Conservation (phyloP, 2,329 filamentous ascomycete genomes). For the Aureobasidium sp. region DNA sequence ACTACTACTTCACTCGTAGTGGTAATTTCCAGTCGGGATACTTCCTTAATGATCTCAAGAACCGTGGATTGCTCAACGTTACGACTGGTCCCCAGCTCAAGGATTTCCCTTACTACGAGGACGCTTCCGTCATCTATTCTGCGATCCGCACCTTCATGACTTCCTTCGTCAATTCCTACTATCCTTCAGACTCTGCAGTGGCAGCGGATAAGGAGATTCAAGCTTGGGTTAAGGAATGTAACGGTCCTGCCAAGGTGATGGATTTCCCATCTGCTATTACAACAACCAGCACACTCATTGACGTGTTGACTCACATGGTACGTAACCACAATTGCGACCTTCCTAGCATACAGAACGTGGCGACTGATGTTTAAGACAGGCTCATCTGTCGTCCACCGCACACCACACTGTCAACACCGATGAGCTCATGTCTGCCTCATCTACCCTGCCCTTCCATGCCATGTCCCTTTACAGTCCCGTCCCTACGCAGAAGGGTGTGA, state of each 20-base stretch:
- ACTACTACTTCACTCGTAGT: constrained; percentile 3
- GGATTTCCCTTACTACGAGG: not conserved
- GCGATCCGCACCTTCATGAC: not conserved
- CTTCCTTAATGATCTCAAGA: not conserved
- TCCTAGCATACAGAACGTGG: not conserved
- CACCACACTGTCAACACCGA: constrained; percentile 4
- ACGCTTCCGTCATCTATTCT: not conserved
- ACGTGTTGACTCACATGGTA: not conserved
- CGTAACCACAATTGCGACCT: too few species aligned
- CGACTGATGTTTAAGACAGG: not conserved
- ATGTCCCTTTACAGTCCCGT: not conserved
- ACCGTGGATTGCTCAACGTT: not conserved
- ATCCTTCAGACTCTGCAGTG: not conserved
- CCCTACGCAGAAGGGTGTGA: not conserved
- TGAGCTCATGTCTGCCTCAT: not conserved
- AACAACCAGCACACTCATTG: not conserved
- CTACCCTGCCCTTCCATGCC: not conserved
- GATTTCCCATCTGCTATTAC: not conserved
- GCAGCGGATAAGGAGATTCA: not conserved
- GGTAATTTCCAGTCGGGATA: not conserved
- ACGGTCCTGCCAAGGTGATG: not conserved
- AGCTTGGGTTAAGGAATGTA: not conserved
- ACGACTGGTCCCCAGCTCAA: not conserved
- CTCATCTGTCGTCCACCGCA: not conserved
- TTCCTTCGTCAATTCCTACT: not conserved